A percentile compares a stretch with the other conserved stretches of the same genome.
Conservation (phyloP, 2,329 filamentous ascomycete genomes). For the Nemania abortiva region DNA sequence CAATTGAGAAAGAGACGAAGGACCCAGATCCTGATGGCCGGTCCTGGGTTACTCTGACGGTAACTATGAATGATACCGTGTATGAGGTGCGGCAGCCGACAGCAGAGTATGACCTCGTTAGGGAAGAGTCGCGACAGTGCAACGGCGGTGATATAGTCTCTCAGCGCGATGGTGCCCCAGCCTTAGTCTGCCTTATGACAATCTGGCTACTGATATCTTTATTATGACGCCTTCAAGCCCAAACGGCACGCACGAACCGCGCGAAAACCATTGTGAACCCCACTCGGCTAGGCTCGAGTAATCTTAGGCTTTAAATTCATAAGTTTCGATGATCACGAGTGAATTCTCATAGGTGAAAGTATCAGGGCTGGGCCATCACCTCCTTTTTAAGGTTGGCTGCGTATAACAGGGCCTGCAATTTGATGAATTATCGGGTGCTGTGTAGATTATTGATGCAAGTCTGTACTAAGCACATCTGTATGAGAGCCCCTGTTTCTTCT, state of each 20-base stretch:
- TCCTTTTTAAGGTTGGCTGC: background rate
- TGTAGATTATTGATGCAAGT: background rate
- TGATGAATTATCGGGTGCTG: background rate
- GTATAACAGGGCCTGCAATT: background rate
- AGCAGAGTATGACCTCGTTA: slow-evolving; percentile 8
- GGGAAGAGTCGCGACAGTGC: slow-evolving; percentile 1
- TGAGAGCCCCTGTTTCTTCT: too few relatives aligned
- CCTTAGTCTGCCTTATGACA: slow-evolving; percentile 10
- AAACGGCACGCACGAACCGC: background rate
- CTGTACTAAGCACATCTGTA: too few relatives aligned
- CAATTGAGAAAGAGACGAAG: slow-evolving; percentile 5
- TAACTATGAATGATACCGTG: slow-evolving; percentile 15
- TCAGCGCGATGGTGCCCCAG: slow-evolving; percentile 4
- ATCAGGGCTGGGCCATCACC: background rate
- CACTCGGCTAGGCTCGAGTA: background rate
- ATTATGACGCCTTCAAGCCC: slow-evolving; percentile 13
- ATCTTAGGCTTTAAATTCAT: slow-evolving; percentile 6
- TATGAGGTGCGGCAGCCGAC: slow-evolving; percentile 16
- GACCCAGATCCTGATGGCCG: slow-evolving; percentile 3
- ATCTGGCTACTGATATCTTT: slow-evolving; percentile 14
- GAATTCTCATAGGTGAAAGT: slow-evolving; percentile 9
- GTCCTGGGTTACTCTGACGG: slow-evolving; percentile 15
- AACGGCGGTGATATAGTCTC: slow-evolving; percentile 17
- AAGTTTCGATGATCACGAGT: slow-evolving; percentile 1
- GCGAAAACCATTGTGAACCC: background rate